Evolutionary conservation across 139 green algal species (phyloP).

Genomic region (Micractinium conductrix): DNA sequence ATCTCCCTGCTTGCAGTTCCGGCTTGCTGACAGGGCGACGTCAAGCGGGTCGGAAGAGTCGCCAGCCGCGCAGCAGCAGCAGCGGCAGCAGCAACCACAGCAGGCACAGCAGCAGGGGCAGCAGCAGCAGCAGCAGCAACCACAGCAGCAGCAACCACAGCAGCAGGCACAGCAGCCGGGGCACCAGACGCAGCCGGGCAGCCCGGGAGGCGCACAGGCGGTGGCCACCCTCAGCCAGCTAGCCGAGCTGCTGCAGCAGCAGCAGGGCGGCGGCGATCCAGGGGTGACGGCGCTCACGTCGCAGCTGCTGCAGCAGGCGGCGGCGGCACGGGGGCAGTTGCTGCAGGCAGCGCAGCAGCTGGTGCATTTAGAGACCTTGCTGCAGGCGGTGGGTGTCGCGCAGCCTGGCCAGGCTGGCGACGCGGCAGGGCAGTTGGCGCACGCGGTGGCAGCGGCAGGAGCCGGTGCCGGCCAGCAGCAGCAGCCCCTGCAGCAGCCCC

Average conservation of each 20-base stretch:
- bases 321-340: background rate
- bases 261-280: background rate
- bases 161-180: background rate
- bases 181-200: background rate
- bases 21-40: too few relatives aligned
- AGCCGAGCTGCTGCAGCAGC: too few relatives aligned
- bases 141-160: background rate
- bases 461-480: background rate
- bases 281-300: background rate
- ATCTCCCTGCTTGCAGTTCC: too few relatives aligned
- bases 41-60: too few relatives aligned
- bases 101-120: background rate
- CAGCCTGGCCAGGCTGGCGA: background rate
- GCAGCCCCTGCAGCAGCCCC: too few relatives aligned
- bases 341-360: conserved; percentile 3
- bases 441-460: background rate
- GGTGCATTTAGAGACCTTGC: background rate
- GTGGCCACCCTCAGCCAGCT: too few relatives aligned
- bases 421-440: background rate
- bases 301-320: background rate
- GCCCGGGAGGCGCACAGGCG: background rate
- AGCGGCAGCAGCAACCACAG: too few relatives aligned
- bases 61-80: too few relatives aligned
- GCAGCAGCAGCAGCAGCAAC: background rate
- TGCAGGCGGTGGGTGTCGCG: background rate